A percentile compares a stretch with the other conserved stretches of the same genome.
Conservation (phyloP, 2,329 filamentous ascomycete species). For the Verticillium albo-atrum region DNA sequence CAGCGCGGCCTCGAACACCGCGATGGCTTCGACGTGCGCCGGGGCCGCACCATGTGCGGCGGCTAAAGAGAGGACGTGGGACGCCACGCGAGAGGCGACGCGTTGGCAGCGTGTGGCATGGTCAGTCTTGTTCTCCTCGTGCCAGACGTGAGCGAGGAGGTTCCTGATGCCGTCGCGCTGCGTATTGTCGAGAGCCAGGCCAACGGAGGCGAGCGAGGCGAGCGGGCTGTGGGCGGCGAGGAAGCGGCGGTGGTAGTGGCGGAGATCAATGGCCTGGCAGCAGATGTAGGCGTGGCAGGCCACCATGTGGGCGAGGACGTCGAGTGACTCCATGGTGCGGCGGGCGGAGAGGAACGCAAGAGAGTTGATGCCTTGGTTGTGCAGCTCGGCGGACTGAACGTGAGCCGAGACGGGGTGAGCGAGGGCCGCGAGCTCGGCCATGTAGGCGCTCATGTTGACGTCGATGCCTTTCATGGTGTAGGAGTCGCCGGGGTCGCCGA, state of each 20-base stretch:
- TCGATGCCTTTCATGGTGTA: conserved; percentile 63
- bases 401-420: conserved; percentile 59
- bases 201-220: not conserved
- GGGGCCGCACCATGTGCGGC: not conserved
- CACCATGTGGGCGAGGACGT: conserved; percentile 50
- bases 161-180: not conserved
- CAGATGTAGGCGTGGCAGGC: conserved; percentile 49
- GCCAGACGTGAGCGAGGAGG: conserved; percentile 18
- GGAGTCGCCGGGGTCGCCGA: conserved; percentile 52
- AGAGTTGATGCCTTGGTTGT: conserved; percentile 63
- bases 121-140: conserved; percentile 7
- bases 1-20: not conserved
- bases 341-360: conserved; percentile 57
- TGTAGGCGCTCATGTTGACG: conserved; percentile 60
- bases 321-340: conserved; percentile 50
- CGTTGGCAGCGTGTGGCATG: conserved; percentile 4
- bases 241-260: conserved; percentile 22
- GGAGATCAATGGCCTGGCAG: conserved; percentile 49
- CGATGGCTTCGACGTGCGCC: not conserved
- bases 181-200: conserved; percentile 13
- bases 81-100: conserved; percentile 4
- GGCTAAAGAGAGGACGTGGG: conserved; percentile 2
- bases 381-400: conserved; percentile 63
- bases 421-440: conserved; percentile 57
- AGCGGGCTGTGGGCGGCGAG: conserved; percentile 11